Percentiles rank a stretch among this genome's conserved stretches.
phyloP scores from a whole-genome alignment of 163 green algal genomes.

The Chlamydomonas reinhardtii region DNA sequence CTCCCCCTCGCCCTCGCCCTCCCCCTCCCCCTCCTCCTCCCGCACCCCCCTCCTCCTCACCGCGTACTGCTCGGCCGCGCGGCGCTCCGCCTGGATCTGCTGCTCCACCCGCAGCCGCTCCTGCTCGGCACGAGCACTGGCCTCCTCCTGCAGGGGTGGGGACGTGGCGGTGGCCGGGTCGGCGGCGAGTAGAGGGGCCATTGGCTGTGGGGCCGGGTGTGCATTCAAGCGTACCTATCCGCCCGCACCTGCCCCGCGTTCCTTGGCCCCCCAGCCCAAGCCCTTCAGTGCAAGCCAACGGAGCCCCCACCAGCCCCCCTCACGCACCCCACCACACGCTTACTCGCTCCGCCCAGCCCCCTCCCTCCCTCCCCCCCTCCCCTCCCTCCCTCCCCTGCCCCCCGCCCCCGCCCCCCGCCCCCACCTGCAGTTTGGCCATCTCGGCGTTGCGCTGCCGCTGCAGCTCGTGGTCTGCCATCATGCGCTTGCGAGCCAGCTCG shows the following conservation, averaged over 20 bases:
- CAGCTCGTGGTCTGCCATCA: constrained; percentile 91
- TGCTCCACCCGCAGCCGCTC: constrained; percentile 87
- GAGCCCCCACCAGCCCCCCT: too few relatives aligned
- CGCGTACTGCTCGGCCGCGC: constrained; percentile 89
- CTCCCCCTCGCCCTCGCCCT: too few relatives aligned
- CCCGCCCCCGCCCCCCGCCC: neutral
- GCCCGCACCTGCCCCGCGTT: too few relatives aligned
- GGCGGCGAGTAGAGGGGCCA: too few relatives aligned
- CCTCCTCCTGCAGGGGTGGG: constrained; percentile 81
- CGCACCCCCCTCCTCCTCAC: constrained; percentile 39
- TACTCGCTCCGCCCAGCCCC: too few relatives aligned
- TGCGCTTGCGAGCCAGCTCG: constrained; percentile 84
- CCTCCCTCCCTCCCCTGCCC: neutral
- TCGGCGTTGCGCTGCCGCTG: constrained; percentile 91
- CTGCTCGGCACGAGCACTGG: constrained; percentile 76
- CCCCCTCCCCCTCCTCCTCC: neutral
- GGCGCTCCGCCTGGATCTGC: constrained; percentile 93
- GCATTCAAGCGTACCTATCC: too few relatives aligned
- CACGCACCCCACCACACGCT: too few relatives aligned
- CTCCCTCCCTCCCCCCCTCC: neutral
- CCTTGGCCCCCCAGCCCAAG: too few relatives aligned
- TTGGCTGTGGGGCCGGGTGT: too few relatives aligned
- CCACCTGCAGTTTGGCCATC: constrained; percentile 83
- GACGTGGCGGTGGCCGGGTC: too few relatives aligned
- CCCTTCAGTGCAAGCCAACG: too few relatives aligned